phyloP scores from a whole-genome alignment of 225 moss, liverwort and hornwort species.

The Sphagnum tenellum region DNA sequence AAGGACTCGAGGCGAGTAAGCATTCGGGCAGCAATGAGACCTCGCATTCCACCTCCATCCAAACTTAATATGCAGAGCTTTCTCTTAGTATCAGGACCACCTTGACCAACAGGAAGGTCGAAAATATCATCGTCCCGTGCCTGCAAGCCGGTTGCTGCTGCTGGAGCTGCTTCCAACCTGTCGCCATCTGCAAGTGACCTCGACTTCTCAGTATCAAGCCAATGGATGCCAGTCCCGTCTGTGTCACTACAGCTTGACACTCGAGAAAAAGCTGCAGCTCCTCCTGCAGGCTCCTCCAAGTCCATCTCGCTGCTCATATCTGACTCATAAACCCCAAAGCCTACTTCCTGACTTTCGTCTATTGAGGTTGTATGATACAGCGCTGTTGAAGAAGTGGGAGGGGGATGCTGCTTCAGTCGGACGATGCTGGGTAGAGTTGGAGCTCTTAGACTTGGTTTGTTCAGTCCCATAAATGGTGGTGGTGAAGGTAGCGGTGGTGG shows the following conservation, averaged over 20 bases:
- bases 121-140: constrained; percentile 51
- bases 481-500: no score
- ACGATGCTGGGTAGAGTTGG: no score
- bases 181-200: no score
- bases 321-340: constrained; percentile 5
- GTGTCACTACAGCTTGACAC: constrained; percentile 27
- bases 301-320: no score
- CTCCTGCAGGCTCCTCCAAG: no score
- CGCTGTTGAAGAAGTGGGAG: no score
- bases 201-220: no score
- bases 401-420: no score
- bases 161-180: no score
- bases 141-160: constrained; percentile 19
- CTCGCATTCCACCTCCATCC: constrained; percentile 96
- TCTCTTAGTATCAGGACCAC: constrained; percentile 29
- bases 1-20: constrained; percentile 68
- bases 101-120: constrained; percentile 44
- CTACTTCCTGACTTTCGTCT: constrained; percentile 24
- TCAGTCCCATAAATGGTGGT: no score
- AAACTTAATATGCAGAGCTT: constrained; percentile 68
- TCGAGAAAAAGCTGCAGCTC: constrained; percentile 4
- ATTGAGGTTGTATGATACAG: constrained; percentile 41
- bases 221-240: no score
- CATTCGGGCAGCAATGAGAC: constrained; percentile 81
- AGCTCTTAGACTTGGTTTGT: no score